These are phyloP conservation scores for Peniophora sp. DNA, from an alignment of 1,284 basidiomycete species.

Conservation along the genomic window DNA sequence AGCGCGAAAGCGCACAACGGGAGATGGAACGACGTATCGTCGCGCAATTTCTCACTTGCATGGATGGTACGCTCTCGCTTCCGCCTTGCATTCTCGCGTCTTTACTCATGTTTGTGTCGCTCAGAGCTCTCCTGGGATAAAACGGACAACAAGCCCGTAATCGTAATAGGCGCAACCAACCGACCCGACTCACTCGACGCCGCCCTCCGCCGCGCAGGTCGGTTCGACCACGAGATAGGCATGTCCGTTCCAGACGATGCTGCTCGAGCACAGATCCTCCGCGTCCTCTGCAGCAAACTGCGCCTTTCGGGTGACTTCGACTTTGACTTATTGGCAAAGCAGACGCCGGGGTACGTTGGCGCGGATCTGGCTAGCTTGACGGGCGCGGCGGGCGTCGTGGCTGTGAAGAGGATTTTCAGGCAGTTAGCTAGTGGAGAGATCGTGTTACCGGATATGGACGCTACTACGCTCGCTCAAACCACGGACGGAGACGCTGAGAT, in stretches of 20 bases:
- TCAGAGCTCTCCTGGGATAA: constrained; percentile 89
- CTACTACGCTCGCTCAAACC: neutral
- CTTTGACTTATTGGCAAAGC: constrained; percentile 77
- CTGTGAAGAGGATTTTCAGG: constrained; percentile 94
- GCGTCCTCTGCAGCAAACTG: constrained; percentile 70
- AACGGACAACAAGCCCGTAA: constrained; percentile 81
- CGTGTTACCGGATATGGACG: constrained; percentile 35
- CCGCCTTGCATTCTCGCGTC: constrained; percentile 1
- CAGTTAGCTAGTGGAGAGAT: constrained; percentile 67
- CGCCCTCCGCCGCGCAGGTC: constrained; percentile 85
- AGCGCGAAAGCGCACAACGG: constrained; percentile 92
- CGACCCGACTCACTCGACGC: constrained; percentile 92
- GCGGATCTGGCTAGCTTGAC: constrained; percentile 90
- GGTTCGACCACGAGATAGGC: constrained; percentile 96
- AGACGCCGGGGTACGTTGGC: constrained; percentile 95
- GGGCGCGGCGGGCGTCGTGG: constrained; percentile 90
- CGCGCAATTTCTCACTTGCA: constrained; percentile 94
- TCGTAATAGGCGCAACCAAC: constrained; percentile 96
- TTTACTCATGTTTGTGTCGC: no score
- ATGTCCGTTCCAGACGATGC: constrained; percentile 95
- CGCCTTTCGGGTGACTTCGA: constrained; percentile 79
- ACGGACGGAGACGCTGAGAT: constrained; percentile 26
- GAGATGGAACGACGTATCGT: constrained; percentile 99
- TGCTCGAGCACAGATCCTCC: constrained; percentile 85
- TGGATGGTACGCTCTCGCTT: constrained; percentile 66